phyloP scores from a whole-genome alignment of 1,284 basidiomycete genomes.

The Exobasidium rhododendri region DNA sequence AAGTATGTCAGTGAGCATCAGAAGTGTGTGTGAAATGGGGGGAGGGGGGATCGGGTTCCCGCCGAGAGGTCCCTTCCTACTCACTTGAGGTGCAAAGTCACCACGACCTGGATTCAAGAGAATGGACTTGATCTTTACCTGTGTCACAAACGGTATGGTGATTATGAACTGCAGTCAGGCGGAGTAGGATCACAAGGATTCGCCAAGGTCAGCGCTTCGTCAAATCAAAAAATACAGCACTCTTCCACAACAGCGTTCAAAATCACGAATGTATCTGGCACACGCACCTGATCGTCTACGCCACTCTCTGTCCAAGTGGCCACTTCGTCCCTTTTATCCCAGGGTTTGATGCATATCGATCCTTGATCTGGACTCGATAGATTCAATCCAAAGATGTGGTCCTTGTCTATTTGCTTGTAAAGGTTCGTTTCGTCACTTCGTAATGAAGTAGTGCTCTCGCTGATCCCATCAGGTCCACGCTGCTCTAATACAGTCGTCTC shows the following conservation, averaged over 20 bases:
- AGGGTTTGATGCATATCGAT: conserved; percentile 48
- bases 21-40: neutral
- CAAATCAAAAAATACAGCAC: neutral
- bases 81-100: conserved; percentile 42
- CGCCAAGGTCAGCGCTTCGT: neutral
- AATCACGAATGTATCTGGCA: no score
- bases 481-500: conserved; percentile 8
- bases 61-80: neutral
- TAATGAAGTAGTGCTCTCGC: neutral
- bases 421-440: conserved; percentile 35
- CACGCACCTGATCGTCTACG: conserved; percentile 46
- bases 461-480: neutral
- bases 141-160: conserved; percentile 48
- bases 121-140: conserved; percentile 47
- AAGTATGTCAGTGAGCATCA: no score
- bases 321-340: conserved; percentile 38
- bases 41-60: neutral
- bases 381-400: conserved; percentile 49
- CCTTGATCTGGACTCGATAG: conserved; percentile 42
- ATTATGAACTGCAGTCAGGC: conserved; percentile 34
- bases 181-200: neutral
- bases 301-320: conserved; percentile 42
- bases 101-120: conserved; percentile 45
- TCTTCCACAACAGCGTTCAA: neutral
- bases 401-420: conserved; percentile 42